Evolutionary conservation across 164 flowering plant genomes (phyloP).

Genomic region (Stephania japonica): DNA sequence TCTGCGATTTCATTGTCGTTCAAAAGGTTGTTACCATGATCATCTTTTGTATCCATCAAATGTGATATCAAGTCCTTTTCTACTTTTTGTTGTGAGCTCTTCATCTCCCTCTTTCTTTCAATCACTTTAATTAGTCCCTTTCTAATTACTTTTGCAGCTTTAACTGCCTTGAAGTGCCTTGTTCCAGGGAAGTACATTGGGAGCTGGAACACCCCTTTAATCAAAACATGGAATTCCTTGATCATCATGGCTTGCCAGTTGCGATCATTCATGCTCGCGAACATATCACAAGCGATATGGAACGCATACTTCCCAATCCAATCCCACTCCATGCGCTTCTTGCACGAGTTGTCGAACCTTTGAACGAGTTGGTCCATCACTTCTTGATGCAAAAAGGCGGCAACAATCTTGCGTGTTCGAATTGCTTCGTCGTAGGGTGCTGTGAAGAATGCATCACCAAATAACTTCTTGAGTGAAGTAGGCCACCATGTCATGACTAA

Average conservation of each 20-base stretch:
- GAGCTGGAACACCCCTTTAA: slow-evolving; percentile 12
- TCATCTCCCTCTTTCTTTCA: slow-evolving; percentile 9
- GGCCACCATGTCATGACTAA: slow-evolving; percentile 17
- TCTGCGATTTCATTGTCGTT: slow-evolving; percentile 15
- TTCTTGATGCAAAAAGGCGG: slow-evolving; percentile 8
- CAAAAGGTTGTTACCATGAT: slow-evolving; percentile 7
- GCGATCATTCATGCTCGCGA: slow-evolving; percentile 9
- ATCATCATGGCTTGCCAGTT: slow-evolving; percentile 9
- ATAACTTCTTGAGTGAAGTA: slow-evolving; percentile 7
- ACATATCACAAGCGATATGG: slow-evolving; percentile 11
- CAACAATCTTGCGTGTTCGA: slow-evolving; percentile 8
- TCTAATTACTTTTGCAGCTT: slow-evolving; percentile 6
- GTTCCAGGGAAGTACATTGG: slow-evolving; percentile 18
- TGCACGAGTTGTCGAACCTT: slow-evolving; percentile 12
- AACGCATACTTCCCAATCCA: slow-evolving; percentile 16
- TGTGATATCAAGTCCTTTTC: slow-evolving; percentile 15
- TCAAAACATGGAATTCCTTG: slow-evolving; percentile 15
- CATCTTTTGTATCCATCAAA: slow-evolving; percentile 10
- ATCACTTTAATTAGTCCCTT: slow-evolving; percentile 10
- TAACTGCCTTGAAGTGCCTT: slow-evolving; percentile 15
- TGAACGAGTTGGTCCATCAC: too few species aligned
- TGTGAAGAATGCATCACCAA: slow-evolving; percentile 11
- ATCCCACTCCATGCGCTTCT: slow-evolving; percentile 9
- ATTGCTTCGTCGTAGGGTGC: slow-evolving; percentile 11
- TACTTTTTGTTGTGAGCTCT: not conserved